These are phyloP conservation scores for Clitopilus hobsonii DNA, from an alignment of 768 basidiomycete species.

Conservation along the genomic window DNA sequence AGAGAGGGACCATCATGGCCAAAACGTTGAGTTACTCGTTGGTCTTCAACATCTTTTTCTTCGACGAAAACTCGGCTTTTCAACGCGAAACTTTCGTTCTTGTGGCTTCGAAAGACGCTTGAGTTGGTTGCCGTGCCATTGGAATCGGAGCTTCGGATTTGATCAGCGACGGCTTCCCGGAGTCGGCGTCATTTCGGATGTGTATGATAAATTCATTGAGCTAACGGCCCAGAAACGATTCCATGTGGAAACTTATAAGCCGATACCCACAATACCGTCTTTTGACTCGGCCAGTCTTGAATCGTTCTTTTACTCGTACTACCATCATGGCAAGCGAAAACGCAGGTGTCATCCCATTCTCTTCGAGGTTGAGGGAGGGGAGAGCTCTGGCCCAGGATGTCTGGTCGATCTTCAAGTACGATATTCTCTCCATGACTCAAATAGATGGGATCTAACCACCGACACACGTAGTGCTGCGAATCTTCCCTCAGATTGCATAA, in stretches of 20 bases:
- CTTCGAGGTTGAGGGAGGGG: slow-evolving; percentile 69
- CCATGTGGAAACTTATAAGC: background rate
- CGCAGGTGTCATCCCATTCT: slow-evolving; percentile 57
- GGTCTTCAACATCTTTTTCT: too few relatives aligned
- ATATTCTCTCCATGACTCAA: slow-evolving; percentile 7
- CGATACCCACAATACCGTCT: background rate
- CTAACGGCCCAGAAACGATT: background rate
- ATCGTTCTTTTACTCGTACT: background rate
- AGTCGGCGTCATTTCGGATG: background rate
- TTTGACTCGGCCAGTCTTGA: background rate
- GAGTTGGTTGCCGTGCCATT: background rate
- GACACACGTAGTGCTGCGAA: slow-evolving; percentile 63
- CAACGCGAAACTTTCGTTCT: background rate
- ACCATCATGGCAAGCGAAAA: background rate
- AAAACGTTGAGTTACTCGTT: background rate
- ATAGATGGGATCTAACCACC: slow-evolving; percentile 6
- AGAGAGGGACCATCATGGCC: background rate
- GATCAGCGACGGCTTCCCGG: background rate
- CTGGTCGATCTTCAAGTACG: slow-evolving; percentile 88
- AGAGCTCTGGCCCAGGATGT: slow-evolving; percentile 80
- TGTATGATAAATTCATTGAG: background rate
- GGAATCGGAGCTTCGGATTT: background rate
- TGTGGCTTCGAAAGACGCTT: background rate
- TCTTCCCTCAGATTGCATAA: slow-evolving; percentile 88
- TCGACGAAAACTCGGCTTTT: too few relatives aligned